Evolutionary conservation across 192 early-diverging fungal genomes (phyloP), one percentile per base, ranked within the genome.

Genomic region (Mortierella claussenii): DNA sequence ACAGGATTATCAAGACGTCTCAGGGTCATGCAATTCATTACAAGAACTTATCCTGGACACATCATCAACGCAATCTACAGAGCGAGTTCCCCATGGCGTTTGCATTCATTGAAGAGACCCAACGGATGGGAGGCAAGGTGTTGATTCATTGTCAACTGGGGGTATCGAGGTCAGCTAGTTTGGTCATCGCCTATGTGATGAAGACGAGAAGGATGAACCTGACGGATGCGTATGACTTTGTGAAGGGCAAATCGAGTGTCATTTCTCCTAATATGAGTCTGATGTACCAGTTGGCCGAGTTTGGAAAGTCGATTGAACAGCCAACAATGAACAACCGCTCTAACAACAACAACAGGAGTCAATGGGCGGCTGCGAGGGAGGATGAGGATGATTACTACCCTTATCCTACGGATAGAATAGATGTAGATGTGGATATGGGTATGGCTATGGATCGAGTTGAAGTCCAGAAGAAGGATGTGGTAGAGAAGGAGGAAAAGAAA

Each of bases 151-250:
- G 96, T 83, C 92, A 95, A 68, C 83, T 92, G 64, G 96, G 96
- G 28, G 89, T 97, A 23, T 94, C 96, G 21, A 82, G 96, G 51
- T 96, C 94, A 23, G 95, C 95, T 9, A 87, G 89, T 0, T 70
- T 97, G 44, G 87, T 96, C 13, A 93, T 97, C 54, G 94, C 92
- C 3, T 96, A 94, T 80, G 90, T 95, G 53, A 97, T 97, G 94
- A 83, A 88, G 23, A 81, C 86, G 0, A 73, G 85, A 65, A 62
- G 67, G 0, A 61, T 92, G 69, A 68, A 80, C 2, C 79, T 93
- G 28, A 69, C 67, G 1, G 79, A 85, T 1, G 93, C 95, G 4
- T 95, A 94, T 64, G 87, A 86, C 44, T 92, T 86, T 68, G 96
- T 96, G 20, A 88, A 92, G 55, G 44, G 79, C 33, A 60, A 84